A percentile compares a stretch with the other conserved stretches of the same genome.
Conservation (phyloP, 2,329 filamentous ascomycete genomes). For the Aspergillus sp. region DNA sequence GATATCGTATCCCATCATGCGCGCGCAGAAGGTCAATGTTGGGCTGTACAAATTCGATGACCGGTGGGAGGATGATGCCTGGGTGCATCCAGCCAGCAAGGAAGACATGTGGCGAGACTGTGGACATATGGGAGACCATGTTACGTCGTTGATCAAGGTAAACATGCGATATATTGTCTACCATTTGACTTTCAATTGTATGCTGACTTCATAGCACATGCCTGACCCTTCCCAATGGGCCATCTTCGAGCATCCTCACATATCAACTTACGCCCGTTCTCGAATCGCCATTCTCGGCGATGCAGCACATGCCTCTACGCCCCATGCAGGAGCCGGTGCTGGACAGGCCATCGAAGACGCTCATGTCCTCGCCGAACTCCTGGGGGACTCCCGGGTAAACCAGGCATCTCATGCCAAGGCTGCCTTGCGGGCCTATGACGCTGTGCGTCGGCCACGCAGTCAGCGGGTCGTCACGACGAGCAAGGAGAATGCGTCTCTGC, state of each 20-base stretch:
- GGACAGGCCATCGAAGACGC: constrained; percentile 34
- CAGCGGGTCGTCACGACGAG: constrained; percentile 47
- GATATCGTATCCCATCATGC: constrained; percentile 28
- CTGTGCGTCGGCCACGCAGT: constrained; percentile 40
- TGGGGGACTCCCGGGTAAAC: constrained; percentile 33
- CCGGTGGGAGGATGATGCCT: constrained; percentile 23
- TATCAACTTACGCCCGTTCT: constrained; percentile 23
- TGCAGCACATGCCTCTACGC: constrained; percentile 32
- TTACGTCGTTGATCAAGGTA: constrained; percentile 22
- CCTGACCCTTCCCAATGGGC: constrained; percentile 30
- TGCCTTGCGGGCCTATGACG: constrained; percentile 47
- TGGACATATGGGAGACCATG: constrained; percentile 20
- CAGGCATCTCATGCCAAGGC: constrained; percentile 29
- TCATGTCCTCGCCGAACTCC: constrained; percentile 35
- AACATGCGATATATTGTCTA: not conserved
- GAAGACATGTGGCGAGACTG: constrained; percentile 24
- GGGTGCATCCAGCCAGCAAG: constrained; percentile 22
- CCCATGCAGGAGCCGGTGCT: constrained; percentile 32
- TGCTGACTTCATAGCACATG: constrained; percentile 14
- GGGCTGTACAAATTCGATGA: constrained; percentile 21
- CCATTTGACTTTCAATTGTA: not conserved
- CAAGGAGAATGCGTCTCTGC: constrained; percentile 32
- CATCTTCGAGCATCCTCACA: constrained; percentile 26
- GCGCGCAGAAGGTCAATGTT: constrained; percentile 25
- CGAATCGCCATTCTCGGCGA: constrained; percentile 29